Conservation (phyloP, 768 basidiomycete species). For the Sistotremastrum suecicum region DNA sequence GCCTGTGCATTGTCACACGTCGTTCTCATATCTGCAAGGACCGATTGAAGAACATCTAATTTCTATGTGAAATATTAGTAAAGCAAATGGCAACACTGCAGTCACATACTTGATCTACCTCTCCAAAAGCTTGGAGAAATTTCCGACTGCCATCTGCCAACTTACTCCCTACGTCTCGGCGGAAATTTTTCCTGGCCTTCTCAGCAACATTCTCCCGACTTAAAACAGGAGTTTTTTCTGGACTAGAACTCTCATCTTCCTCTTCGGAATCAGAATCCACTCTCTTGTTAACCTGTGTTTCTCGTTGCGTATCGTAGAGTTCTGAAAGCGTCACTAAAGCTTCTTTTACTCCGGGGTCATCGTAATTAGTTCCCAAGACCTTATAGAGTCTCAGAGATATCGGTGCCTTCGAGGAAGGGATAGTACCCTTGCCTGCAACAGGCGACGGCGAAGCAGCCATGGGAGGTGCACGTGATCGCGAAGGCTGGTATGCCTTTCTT, state of each 20-base stretch:
- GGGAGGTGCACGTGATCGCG: no score
- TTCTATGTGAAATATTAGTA: conserved; percentile 36
- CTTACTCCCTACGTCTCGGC: conserved; percentile 73
- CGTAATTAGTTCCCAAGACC: conserved; percentile 68
- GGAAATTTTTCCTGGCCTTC: conserved; percentile 51
- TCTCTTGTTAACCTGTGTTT: conserved; percentile 11
- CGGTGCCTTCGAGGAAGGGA: conserved; percentile 25
- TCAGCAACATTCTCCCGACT: conserved; percentile 5
- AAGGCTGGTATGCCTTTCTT: no score
- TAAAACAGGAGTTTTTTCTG: conserved; percentile 4
- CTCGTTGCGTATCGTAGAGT: conserved; percentile 37
- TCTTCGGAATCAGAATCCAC: conserved; percentile 22
- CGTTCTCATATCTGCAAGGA: conserved; percentile 65
- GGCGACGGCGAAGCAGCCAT: no score
- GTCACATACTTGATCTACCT: conserved; percentile 75
- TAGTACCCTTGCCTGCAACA: no score
- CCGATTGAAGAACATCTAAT: conserved; percentile 62
- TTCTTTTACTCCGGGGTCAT: conserved; percentile 63
- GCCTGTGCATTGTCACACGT: conserved; percentile 76
- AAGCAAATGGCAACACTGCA: background rate
- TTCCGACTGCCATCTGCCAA: conserved; percentile 68
- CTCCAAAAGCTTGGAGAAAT: conserved; percentile 73
- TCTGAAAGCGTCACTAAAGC: conserved; percentile 75
- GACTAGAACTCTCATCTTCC: conserved; percentile 14
- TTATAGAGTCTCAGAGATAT: conserved; percentile 84